Evolutionary conservation across 805 yeast genomes (phyloP), one percentile per base, ranked within the genome.

Genomic region (Candida xiaguanensis): DNA sequence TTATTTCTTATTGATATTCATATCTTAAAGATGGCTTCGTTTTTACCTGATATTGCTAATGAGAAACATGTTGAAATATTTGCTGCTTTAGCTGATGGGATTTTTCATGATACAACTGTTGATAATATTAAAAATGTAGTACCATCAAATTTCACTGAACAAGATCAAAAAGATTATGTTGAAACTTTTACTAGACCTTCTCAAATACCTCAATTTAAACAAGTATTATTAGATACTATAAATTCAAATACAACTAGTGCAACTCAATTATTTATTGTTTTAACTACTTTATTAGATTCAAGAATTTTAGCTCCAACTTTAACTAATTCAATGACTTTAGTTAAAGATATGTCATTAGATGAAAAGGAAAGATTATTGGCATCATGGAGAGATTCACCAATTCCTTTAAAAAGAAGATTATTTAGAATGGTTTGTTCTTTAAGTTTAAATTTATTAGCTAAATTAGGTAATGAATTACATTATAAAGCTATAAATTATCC

Each of bases 351-450:
- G 74, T 35, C 58, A 5, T 13, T 42, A 9, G 44, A 44, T 2
- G 66, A 73, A 44, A 51, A 66, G 14, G 63, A 53, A 33, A 43
- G 37, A 2, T 41, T 72, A 13, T 44, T 75, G 22, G 40, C 36
- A 4, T 42, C 59, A 4, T 72, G 77, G 78, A 52, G 66, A 25
- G 56, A 56, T 41, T 70, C 78, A 7, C 66, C 67, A 2, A 15
- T 75, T 15, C 40, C 56, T 2, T 38, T 45, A 9, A 60, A 64
- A 36, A 60, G 74, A 32, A 51, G 58, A 39, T 47, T 75, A 6
- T 67, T 56, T 48, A 44, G 56, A 19, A 47, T 63, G 16, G 38
- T 72, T 31, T 29, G 42, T 14, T 37, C 56, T 7, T 22, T 70
- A 12, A 40, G 63, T 7, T 38, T 56, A 15, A 31, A 51, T 22